phyloP scores from a whole-genome alignment of 2,329 filamentous ascomycete genomes.

The Fusarium multiceps region DNA sequence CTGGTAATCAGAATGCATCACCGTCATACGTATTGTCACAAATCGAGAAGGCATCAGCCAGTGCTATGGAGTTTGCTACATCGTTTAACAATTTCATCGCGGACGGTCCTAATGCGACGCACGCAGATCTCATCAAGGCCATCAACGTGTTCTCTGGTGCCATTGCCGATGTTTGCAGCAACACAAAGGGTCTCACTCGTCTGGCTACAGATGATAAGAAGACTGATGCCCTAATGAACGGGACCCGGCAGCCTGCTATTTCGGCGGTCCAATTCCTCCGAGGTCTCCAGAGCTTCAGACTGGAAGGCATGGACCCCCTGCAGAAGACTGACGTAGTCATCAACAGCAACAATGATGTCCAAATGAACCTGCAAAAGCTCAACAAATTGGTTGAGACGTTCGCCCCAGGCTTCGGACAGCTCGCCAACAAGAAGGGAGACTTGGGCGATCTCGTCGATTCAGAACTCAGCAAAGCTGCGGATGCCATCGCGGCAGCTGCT shows the following conservation, averaged over 20 bases:
- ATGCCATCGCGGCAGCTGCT: constrained; percentile 92
- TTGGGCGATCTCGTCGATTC: constrained; percentile 92
- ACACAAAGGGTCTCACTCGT: constrained; percentile 93
- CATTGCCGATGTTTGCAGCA: constrained; percentile 92
- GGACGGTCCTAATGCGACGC: constrained; percentile 89
- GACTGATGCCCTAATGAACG: constrained; percentile 83
- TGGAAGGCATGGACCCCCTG: constrained; percentile 88
- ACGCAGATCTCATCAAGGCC: constrained; percentile 91
- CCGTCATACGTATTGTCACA: constrained; percentile 95
- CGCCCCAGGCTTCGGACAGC: constrained; percentile 85
- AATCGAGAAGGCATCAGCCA: constrained; percentile 95
- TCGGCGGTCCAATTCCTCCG: constrained; percentile 96
- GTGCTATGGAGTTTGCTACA: constrained; percentile 95
- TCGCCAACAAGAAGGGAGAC: constrained; percentile 83
- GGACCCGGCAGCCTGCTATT: constrained; percentile 84
- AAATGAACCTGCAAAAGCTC: constrained; percentile 91
- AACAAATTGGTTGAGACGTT: constrained; percentile 94
- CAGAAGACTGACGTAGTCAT: constrained; percentile 98
- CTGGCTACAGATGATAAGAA: constrained; percentile 97
- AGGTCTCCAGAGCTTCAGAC: constrained; percentile 89
- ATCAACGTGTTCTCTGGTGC: constrained; percentile 91
- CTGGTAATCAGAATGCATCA: constrained; percentile 97
- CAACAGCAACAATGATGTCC: constrained; percentile 95
- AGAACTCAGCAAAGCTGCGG: constrained; percentile 92
- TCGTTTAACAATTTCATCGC: constrained; percentile 99